phyloP scores from a whole-genome alignment of 306 rosid genomes.

The Dryas drummondii region DNA sequence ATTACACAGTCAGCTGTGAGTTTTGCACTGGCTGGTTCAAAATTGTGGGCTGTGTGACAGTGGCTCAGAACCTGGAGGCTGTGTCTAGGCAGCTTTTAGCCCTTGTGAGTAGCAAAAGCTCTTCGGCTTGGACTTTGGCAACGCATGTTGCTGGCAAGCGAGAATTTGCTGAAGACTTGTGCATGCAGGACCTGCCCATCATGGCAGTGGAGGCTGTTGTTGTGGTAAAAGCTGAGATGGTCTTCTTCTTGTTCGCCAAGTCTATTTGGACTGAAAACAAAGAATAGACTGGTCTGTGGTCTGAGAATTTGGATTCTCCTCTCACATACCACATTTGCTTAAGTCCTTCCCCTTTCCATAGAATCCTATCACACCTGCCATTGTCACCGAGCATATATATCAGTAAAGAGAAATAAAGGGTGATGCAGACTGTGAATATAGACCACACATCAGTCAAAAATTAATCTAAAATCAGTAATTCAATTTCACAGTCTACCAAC shows the following conservation, averaged over 20 bases:
- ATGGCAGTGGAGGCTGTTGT: too few relatives aligned
- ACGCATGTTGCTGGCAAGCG: slow-evolving; percentile 40
- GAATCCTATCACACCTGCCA: slow-evolving; percentile 85
- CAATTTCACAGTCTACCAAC: too few relatives aligned
- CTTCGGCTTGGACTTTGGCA: slow-evolving; percentile 80
- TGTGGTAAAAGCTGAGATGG: neutral
- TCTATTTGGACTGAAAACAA: slow-evolving; percentile 55
- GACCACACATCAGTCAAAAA: too few relatives aligned
- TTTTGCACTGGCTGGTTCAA: slow-evolving; percentile 2
- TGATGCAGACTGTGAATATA: too few relatives aligned
- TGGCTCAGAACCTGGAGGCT: slow-evolving; percentile 11
- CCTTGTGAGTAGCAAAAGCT: slow-evolving; percentile 53
- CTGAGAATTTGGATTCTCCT: slow-evolving; percentile 92
- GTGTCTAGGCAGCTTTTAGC: slow-evolving; percentile 18
- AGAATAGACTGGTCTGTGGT: slow-evolving; percentile 88
- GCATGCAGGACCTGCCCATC: slow-evolving; percentile 4
- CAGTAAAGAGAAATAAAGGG: too few relatives aligned
- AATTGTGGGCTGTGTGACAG: neutral
- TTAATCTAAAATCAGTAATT: too few relatives aligned
- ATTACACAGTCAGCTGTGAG: neutral
- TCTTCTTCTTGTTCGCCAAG: slow-evolving; percentile 23
- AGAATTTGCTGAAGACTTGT: slow-evolving; percentile 35
- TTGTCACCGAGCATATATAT: too few relatives aligned
- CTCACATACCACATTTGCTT: slow-evolving; percentile 70
- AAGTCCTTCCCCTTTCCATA: slow-evolving; percentile 88